Conservation (phyloP, 163 green algal species). For the Chlorella variabilis region DNA sequence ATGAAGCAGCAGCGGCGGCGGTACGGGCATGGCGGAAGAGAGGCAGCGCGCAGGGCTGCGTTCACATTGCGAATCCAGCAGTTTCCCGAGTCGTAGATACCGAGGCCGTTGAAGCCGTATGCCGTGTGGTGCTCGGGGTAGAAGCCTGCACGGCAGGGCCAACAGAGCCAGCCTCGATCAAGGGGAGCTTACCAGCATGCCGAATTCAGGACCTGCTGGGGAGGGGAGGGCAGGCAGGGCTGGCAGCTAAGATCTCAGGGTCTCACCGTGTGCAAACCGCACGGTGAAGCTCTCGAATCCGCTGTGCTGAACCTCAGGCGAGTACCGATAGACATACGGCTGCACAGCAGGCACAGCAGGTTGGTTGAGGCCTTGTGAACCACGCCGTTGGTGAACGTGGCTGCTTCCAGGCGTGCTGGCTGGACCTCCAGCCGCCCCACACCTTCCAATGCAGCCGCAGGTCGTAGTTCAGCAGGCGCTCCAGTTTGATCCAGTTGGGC, state of each 20-base stretch:
- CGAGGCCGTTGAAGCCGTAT: conserved; percentile 13
- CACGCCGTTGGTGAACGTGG: too few relatives aligned
- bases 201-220: too few relatives aligned
- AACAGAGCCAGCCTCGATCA: too few relatives aligned
- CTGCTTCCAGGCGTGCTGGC: too few relatives aligned
- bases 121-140: background rate
- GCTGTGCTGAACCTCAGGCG: conserved; percentile 1
- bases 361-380: background rate
- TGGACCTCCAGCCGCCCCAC: too few relatives aligned
- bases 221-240: too few relatives aligned
- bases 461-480: conserved; percentile 4
- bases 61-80: conserved; percentile 18
- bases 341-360: background rate
- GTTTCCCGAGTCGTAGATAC: background rate
- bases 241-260: too few relatives aligned
- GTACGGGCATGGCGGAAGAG: too few relatives aligned
- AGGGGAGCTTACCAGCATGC: too few relatives aligned
- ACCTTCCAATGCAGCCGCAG: conserved; percentile 4
- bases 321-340: background rate
- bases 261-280: too few relatives aligned
- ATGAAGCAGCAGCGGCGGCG: too few relatives aligned
- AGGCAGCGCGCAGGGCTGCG: too few relatives aligned
- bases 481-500: background rate
- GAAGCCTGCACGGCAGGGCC: background rate
- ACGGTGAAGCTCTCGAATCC: conserved; percentile 7